Base-by-base conservation (phyloP, 768 basidiomycete genomes). In the Suillus subluteus region DNA sequence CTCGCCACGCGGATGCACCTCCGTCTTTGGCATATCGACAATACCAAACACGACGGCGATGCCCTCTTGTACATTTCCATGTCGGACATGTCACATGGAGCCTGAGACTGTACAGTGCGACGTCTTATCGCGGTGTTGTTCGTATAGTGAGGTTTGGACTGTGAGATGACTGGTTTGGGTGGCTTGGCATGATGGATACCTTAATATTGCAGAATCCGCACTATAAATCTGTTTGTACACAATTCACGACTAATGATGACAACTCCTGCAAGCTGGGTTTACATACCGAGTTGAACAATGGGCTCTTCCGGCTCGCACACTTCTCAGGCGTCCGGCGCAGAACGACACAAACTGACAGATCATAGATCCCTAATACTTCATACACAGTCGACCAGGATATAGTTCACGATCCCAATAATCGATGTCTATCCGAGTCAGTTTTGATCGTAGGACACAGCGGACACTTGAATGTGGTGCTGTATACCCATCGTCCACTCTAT, bases 1-100 rank as follows among this genome's bases (percentile, higher is more conserved):
- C 54, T 55, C 9, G 54, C 54, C 30, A 55, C 54, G 18, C 54
- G 54, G 15, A 55, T 55, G 54, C 54, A 55, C 54, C 54, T 55
- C 32, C 54, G 18, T 18, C 54, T 55, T 16, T 55, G 54, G 54
- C 54, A 18, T 9, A 55, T 54, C 8, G 52, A 32, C 30, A 8
- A 18, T 11, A 8, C 9, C 1, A 4, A 1, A 30, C 8, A 5
- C 4, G 30, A 16, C 4, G 9, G 4, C 16, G 26, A 18, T 4
- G 4, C 1, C 5, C 9, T 11, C 30, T 1, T 18, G 16, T 54
- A 3, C 4, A 55, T 55, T 55, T 9, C 54, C 30, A 6, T 35
- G 54, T 9, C 8, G 16, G 4, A 30, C 4, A 8, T 54, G 8
- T 30, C 16, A 18, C 52, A 26, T 54, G 4, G 4, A 30, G 44